Base-by-base conservation (phyloP, 1,284 basidiomycete genomes). In the Cutaneotrichosporon sp. region DNA sequence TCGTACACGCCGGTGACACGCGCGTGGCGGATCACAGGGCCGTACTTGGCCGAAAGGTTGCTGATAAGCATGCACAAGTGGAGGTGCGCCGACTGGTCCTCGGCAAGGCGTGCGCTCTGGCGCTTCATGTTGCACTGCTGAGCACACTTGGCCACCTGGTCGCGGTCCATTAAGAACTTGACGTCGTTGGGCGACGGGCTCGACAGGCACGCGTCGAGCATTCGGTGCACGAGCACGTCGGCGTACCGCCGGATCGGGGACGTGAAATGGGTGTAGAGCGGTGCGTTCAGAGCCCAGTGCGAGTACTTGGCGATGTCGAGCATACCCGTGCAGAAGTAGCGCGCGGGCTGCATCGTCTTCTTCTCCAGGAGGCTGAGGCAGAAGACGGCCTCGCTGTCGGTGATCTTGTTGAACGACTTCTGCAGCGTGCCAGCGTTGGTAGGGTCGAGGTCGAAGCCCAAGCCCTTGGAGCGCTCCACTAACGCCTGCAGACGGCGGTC, bases 251-350 rank as follows among this genome's bases (percentile, higher is more conserved):
- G 84, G 62, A 93, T 90, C 5, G 90, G 90, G 3, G 89, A 91
- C 16, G 93, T 96, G 76, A 97, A 98, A 75, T 98, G 94, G 22
- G 93, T 96, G 79, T 98, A 98, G 46, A 98, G 79, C 8, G 96
- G 92, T 7, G 84, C 79, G 64, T 86, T 94, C 63, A 98, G 79
- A 1, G 92, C 86, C 72, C 90, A 97, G 76, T 99, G 96, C 31
- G 82, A 78, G 72, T 97, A 99, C 78, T 98, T 97, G 39, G 92
- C 90, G 68, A 98, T 98, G 75, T 99, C 96, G 63, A 98, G 81
- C 90, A 97, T 96, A 61, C 96, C 96, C 24, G 93, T 84, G 71
- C 94, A 98, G 84, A 97, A 98, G 77, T 98, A 97, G 72, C 93
- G 93, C 59, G 96, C 90, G 48, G 85, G 83, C 56, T 67, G 86